Evolutionary conservation across 352 stramenopile species (phyloP), one percentile per base, ranked within the genome.

Genomic region (Peronospora farinosa): DNA sequence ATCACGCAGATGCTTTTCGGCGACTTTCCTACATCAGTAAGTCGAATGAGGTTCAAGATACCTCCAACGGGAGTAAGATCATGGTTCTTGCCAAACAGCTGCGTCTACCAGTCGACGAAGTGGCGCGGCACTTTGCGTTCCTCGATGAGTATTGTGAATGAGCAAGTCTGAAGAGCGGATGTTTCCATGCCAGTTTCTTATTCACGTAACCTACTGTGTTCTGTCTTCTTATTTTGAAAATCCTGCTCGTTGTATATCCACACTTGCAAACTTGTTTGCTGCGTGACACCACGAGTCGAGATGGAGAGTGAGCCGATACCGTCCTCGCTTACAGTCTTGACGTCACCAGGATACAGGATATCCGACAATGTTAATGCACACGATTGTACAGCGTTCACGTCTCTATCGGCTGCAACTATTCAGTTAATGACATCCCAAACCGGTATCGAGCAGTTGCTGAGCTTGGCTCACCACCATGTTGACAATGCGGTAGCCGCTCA

Each of bases 121-220:
- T 89, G 5, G 51, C 58, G 0, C 38, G 54, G 6, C 68, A 84
- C 43, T 86, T 89, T 47, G 37, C 42, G 17, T 89, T 89, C 51
- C 60, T 87, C 28, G 55, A 69, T 9, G 28, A 58, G 1, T 80
- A 68, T 53, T 68, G 55, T 45, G 45, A 53, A 16, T 60, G 41
- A 47, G 6, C 19, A 19, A 21, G n/a, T 15, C 11, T 41, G 36
- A 11, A 23, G 4, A 13, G 33, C 27, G 36, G 36, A 21, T 21
- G 6, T 2, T 8, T 16, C 5, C 23, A 23, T 21, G 36, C 16
- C 36, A 41, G 36, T 2, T 41, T 27, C 7, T 0, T 21, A 25
- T 41, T 41, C 12, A 5, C 36, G 3, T n/a, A 21, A 19, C 36
- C 36, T 5, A 41, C 5, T 41, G 1, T 35, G 21, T 21, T 35